phyloP scores from a whole-genome alignment of 192 early-diverging fungal genomes.

The Coemansia erecta region DNA sequence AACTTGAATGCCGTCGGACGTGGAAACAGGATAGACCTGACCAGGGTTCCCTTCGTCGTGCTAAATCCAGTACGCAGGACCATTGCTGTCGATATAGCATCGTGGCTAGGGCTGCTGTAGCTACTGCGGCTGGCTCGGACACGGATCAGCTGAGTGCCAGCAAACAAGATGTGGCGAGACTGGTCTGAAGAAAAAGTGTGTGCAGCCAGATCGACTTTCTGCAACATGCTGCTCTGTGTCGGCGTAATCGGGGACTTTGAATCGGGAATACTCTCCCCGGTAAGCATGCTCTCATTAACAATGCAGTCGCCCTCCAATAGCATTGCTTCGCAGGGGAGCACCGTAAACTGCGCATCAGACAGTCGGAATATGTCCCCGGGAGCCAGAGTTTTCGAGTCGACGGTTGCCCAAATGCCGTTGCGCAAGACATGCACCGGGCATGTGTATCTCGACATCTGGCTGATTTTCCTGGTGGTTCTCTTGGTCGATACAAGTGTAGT shows the following conservation, averaged over 20 bases:
- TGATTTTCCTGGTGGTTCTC: conserved; percentile 59
- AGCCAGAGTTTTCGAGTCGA: conserved; percentile 71
- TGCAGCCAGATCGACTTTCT: conserved; percentile 26
- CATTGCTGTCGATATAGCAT: conserved; percentile 64
- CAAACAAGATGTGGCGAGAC: conserved; percentile 85
- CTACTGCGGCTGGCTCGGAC: conserved; percentile 44
- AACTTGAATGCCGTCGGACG: conserved; percentile 91
- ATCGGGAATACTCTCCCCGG: conserved; percentile 94
- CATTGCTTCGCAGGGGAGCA: conserved; percentile 87
- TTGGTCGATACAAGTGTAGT: conserved; percentile 79
- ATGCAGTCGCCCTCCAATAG: conserved; percentile 92
- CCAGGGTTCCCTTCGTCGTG: conserved; percentile 90
- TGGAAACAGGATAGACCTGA: conserved; percentile 94
- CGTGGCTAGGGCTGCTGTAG: not conserved
- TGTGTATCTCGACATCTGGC: conserved; percentile 77
- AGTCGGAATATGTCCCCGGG: conserved; percentile 93
- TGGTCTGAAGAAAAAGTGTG: conserved; percentile 55
- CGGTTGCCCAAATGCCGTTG: conserved; percentile 35
- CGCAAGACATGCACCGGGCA: conserved; percentile 74
- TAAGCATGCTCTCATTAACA: conserved; percentile 97
- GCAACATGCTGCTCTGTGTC: conserved; percentile 2
- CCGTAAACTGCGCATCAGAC: conserved; percentile 46
- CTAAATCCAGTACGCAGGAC: conserved; percentile 90
- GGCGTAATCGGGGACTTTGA: conserved; percentile 71
- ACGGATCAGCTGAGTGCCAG: conserved; percentile 88